Evolutionary conservation across 2,329 filamentous ascomycete species (phyloP).

Genomic region (Verticillium tricorpus): DNA sequence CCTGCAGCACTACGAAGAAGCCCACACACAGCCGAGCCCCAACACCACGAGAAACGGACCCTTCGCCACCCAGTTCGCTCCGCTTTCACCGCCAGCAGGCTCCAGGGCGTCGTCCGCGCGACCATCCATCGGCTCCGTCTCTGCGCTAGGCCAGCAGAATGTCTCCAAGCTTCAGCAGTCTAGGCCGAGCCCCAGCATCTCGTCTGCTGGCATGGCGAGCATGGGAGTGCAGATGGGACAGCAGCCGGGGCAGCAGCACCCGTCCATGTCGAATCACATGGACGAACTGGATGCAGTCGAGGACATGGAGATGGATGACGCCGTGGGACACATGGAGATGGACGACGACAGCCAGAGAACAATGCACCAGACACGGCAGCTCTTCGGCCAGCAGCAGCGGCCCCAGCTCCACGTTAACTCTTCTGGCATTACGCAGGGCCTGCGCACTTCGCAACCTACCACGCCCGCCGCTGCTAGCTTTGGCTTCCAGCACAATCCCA

Average conservation of each 20-base stretch:
- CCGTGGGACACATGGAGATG: constrained; percentile 61
- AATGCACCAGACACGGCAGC: constrained; percentile 65
- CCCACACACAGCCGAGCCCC: constrained; percentile 68
- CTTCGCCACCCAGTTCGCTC: constrained; percentile 33
- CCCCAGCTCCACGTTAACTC: constrained; percentile 80
- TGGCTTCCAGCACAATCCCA: constrained; percentile 85
- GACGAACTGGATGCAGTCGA: constrained; percentile 81
- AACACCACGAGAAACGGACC: constrained; percentile 30
- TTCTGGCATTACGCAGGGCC: constrained; percentile 68
- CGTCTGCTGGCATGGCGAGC: constrained; percentile 8
- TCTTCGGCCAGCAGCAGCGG: constrained; percentile 60
- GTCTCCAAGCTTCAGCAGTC: constrained; percentile 1
- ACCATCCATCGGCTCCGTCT: constrained; percentile 9
- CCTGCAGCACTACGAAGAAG: constrained; percentile 93
- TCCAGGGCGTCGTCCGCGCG: constrained; percentile 4
- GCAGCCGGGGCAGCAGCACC: constrained; percentile 28
- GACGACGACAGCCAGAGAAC: constrained; percentile 58
- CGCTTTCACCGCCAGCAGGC: constrained; percentile 8
- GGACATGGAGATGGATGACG: constrained; percentile 96
- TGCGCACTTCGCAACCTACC: constrained; percentile 79
- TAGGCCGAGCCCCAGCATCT: constrained; percentile 1
- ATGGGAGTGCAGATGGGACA: constrained; percentile 24
- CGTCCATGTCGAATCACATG: constrained; percentile 39
- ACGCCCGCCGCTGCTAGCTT: constrained; percentile 77
- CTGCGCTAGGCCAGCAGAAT: constrained; percentile 9